Evolutionary conservation across 2,329 filamentous ascomycete genomes (phyloP).

Genomic region (Alternaria gansuensis): DNA sequence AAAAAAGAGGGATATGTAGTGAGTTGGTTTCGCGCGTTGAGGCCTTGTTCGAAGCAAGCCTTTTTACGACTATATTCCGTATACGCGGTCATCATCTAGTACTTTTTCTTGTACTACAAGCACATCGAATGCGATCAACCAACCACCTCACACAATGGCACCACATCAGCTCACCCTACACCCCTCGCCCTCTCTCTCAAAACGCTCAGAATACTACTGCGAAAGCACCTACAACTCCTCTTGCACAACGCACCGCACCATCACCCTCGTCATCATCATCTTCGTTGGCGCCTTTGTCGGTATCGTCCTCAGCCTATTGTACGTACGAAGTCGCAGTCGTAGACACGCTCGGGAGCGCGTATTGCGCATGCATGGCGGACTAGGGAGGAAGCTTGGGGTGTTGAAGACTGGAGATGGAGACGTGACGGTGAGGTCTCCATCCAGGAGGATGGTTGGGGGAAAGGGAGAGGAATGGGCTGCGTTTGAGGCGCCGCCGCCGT

Average conservation of each 20-base stretch:
- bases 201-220: slow-evolving; percentile 27
- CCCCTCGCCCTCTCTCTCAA: slow-evolving; percentile 10
- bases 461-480: slow-evolving; percentile 3
- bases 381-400: background rate
- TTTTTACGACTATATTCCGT: background rate
- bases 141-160: slow-evolving; percentile 17
- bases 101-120: background rate
- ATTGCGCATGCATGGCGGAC: background rate
- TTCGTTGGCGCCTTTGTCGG: slow-evolving; percentile 26
- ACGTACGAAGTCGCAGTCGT: slow-evolving; percentile 14
- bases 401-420: slow-evolving; percentile 1
- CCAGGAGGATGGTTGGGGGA: background rate
- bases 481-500: slow-evolving; percentile 24
- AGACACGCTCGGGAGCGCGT: slow-evolving; percentile 2
- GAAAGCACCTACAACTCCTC: slow-evolving; percentile 24
- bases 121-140: background rate
- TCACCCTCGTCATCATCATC: slow-evolving; percentile 33
- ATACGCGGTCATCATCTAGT: background rate
- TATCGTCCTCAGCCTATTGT: slow-evolving; percentile 27
- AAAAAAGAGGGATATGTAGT: slow-evolving; percentile 15
- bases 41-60: background rate
- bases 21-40: slow-evolving; percentile 6
- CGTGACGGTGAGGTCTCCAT: slow-evolving; percentile 5
- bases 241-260: slow-evolving; percentile 32
- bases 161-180: slow-evolving; percentile 2